Base-by-base conservation (phyloP, 805 yeast species). In the Kuraishia ogatae region DNA sequence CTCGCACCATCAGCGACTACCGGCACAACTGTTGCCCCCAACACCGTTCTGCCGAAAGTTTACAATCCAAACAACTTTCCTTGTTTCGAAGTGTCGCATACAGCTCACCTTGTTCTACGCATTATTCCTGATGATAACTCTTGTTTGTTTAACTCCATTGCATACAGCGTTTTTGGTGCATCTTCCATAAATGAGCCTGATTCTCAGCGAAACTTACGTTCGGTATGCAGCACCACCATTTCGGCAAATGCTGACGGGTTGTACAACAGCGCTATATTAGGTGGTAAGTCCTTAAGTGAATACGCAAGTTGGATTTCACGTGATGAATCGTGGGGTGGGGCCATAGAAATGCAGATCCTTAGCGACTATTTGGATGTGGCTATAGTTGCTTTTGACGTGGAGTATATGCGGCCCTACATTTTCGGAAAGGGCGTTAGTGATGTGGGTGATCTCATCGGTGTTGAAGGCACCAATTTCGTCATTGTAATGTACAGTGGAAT, bases 261-360 rank as follows among this genome's bases (percentile, higher is more conserved):
- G 19, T 87, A 81, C 64, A 74, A 72, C 51, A 84, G 77, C 46
- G 85, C 81, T 0, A 77, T 85, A 2, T 69, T 87, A 51, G 91
- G 87, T 2, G 91, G 88, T 2, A 73, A 72, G 56, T 68, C 77
- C 0, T 66, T 70, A 1, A 62, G 64, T 0, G 77, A 79, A 10
- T 87, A 87, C 63, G 68, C 78, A 39, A 58, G 68, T 6, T 87
- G 94, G 93, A 87, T 87, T 22, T 59, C 64, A 50, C 70, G 76
- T 55, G 76, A 76, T 20, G 81, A 76, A 39, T 77, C 86, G 19
- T 87, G 94, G 96, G 96, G 96, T 29, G 96, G 96, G 6, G 93
- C 89, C 2, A 86, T 87, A 51, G 96, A 87, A 64, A 68, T 87
- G 50, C 81, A 83, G 8, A 84, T 87, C 6, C 64, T 87, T 28